phyloP scores from a whole-genome alignment of 2,329 filamentous ascomycete species.

The Aotearoamyces nothofagi region DNA sequence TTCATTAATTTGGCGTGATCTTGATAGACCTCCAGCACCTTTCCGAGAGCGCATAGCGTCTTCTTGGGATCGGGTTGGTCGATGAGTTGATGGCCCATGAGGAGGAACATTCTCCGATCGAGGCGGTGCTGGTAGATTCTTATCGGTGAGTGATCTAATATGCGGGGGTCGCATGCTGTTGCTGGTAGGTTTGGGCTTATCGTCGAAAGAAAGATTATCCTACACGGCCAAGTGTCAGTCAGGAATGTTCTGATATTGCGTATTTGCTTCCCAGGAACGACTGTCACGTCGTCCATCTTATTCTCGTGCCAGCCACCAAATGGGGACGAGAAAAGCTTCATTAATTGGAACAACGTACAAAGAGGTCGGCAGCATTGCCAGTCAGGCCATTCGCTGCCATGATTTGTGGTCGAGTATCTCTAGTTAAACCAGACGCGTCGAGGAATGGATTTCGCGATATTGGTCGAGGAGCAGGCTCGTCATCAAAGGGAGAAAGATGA shows the following conservation, averaged over 20 bases:
- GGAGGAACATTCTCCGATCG: constrained; percentile 32
- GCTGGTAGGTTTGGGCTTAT: constrained; percentile 29
- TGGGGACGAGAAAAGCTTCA: neutral
- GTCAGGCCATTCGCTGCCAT: constrained; percentile 23
- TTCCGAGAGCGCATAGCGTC: constrained; percentile 40
- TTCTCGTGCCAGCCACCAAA: too few species aligned
- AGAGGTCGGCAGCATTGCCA: constrained; percentile 52
- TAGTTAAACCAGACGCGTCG: constrained; percentile 36
- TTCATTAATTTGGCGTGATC: constrained; percentile 9
- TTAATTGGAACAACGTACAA: constrained; percentile 41
- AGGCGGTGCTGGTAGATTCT: constrained; percentile 19
- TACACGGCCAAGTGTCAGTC: constrained; percentile 25
- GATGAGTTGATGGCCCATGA: constrained; percentile 27
- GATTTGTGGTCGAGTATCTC: constrained; percentile 16
- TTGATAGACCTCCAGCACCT: constrained; percentile 22
- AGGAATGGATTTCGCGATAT: constrained; percentile 65
- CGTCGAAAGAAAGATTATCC: constrained; percentile 54
- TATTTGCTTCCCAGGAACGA: too few species aligned
- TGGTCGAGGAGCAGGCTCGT: constrained; percentile 38
- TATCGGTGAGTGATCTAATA: constrained; percentile 22
- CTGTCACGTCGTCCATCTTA: too few species aligned
- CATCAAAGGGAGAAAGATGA: constrained; percentile 43
- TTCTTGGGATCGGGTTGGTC: constrained; percentile 50
- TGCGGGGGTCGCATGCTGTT: constrained; percentile 14
- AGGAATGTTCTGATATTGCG: neutral